Percentiles rank a stretch among this genome's conserved stretches.
Conservation (phyloP, 2,329 filamentous ascomycete species). For the Fusarium newnesense region DNA sequence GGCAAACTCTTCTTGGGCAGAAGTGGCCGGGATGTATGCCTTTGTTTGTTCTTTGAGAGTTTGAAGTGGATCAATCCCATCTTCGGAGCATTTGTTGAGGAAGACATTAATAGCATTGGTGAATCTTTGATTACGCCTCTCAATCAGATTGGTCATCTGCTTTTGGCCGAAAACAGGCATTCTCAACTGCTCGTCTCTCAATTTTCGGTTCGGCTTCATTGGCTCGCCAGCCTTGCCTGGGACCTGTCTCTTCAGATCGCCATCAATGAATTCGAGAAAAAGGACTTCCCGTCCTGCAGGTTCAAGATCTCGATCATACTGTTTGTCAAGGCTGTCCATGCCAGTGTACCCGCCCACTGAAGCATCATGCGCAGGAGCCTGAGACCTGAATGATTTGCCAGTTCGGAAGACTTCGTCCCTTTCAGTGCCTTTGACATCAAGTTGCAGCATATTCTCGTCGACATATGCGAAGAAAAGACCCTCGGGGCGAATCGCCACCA, state of each 20-base stretch:
- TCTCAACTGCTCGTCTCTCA: conserved; percentile 82
- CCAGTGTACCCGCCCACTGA: conserved; percentile 68
- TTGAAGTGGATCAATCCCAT: conserved; percentile 73
- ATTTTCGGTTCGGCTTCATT: conserved; percentile 72
- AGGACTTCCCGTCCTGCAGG: conserved; percentile 72
- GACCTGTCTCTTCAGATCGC: conserved; percentile 86
- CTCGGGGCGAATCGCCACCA: conserved; percentile 80
- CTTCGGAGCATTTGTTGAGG: conserved; percentile 75
- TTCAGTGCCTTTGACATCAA: conserved; percentile 77
- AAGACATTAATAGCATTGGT: conserved; percentile 79
- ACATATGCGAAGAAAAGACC: conserved; percentile 88
- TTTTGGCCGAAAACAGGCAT: conserved; percentile 95
- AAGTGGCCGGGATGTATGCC: conserved; percentile 70
- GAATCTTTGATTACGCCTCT: conserved; percentile 89
- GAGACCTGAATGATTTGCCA: conserved; percentile 57
- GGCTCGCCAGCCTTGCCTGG: conserved; percentile 76
- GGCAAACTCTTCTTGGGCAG: conserved; percentile 51
- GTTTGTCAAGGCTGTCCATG: conserved; percentile 53
- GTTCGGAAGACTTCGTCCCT: conserved; percentile 71
- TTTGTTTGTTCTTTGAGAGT: conserved; percentile 68
- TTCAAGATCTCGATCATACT: conserved; percentile 11
- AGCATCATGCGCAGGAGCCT: conserved; percentile 62
- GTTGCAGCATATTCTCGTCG: conserved; percentile 83
- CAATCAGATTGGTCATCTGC: conserved; percentile 88
- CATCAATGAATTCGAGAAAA: conserved; percentile 92